phyloP scores from a whole-genome alignment of 495 filamentous ascomycete genomes.

The Aspergillus baeticus region DNA sequence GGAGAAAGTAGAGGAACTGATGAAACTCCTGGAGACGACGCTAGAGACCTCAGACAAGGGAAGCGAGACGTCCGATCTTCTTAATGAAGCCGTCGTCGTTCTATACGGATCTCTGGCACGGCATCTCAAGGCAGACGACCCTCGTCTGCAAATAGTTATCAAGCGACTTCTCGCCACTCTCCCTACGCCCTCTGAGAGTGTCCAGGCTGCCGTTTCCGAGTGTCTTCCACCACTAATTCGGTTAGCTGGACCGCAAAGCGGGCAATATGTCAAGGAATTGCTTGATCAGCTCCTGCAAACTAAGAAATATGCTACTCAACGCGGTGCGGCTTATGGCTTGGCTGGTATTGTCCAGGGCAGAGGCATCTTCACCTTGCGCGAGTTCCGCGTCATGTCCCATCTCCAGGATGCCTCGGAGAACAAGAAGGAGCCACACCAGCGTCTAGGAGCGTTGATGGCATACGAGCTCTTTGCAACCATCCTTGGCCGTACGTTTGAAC shows the following conservation, averaged over 20 bases:
- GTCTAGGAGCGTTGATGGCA: conserved; percentile 84
- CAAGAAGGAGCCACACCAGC: conserved; percentile 84
- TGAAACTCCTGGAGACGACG: conserved; percentile 83
- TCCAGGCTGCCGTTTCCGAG: conserved; percentile 92
- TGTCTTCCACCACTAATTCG: conserved; percentile 88
- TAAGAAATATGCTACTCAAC: conserved; percentile 85
- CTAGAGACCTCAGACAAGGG: conserved; percentile 79
- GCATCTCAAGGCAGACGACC: conserved; percentile 80
- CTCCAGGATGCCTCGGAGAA: conserved; percentile 80
- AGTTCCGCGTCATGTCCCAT: conserved; percentile 80
- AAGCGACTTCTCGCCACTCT: conserved; percentile 80
- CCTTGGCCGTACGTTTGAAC: conserved; percentile 86
- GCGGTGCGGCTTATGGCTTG: conserved; percentile 92
- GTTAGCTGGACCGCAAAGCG: conserved; percentile 69
- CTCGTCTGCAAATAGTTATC: conserved; percentile 80
- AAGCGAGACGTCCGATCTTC: conserved; percentile 73
- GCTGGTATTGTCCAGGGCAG: conserved; percentile 85
- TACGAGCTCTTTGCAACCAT: conserved; percentile 87
- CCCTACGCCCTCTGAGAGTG: conserved; percentile 92
- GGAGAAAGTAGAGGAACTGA: conserved; percentile 79
- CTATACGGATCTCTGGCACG: conserved; percentile 91
- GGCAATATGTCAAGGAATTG: conserved; percentile 76
- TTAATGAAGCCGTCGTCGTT: conserved; percentile 96
- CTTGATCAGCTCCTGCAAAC: conserved; percentile 75
- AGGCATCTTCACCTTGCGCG: conserved; percentile 77